Percentiles rank a stretch among this genome's conserved stretches.
Conservation (phyloP, 176 grass and related monocot species). For the Avena insularis region DNA sequence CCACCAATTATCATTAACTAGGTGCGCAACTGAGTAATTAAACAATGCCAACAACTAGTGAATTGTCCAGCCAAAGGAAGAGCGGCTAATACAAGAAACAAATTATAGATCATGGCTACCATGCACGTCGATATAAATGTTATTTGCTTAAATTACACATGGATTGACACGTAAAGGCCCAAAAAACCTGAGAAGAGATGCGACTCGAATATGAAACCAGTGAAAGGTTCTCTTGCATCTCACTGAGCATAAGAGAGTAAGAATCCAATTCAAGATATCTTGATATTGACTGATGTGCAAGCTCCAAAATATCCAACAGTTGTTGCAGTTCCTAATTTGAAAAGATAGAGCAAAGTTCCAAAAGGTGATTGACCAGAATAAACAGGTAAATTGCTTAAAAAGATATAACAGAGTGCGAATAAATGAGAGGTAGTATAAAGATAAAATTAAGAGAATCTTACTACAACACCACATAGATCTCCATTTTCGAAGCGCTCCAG, state of each 20-base stretch:
- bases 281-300: conserved; percentile 87
- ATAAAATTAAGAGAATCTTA: conserved; percentile 56
- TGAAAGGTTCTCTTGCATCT: conserved; percentile 98
- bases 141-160: conserved; percentile 13
- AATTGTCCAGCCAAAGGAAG: conserved; percentile 24
- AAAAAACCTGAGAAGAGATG: conserved; percentile 87
- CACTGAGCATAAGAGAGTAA: conserved; percentile 87
- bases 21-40: conserved; percentile 27
- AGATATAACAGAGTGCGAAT: conserved; percentile 12
- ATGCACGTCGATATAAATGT: neutral
- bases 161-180: conserved; percentile 23
- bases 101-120: conserved; percentile 32
- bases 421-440: conserved; percentile 24
- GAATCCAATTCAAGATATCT: conserved; percentile 94
- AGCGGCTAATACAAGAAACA: conserved; percentile 10
- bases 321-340: conserved; percentile 83
- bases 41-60: neutral
- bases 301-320: conserved; percentile 95
- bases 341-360: conserved; percentile 6
- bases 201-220: conserved; percentile 98
- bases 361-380: conserved; percentile 1
- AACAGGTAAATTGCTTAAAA: conserved; percentile 31
- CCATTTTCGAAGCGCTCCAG: conserved; percentile 86
- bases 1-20: conserved; percentile 19
- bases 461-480: conserved; percentile 88